Conservation (phyloP, 1,284 basidiomycete species). For the Marasmius fiardii region DNA sequence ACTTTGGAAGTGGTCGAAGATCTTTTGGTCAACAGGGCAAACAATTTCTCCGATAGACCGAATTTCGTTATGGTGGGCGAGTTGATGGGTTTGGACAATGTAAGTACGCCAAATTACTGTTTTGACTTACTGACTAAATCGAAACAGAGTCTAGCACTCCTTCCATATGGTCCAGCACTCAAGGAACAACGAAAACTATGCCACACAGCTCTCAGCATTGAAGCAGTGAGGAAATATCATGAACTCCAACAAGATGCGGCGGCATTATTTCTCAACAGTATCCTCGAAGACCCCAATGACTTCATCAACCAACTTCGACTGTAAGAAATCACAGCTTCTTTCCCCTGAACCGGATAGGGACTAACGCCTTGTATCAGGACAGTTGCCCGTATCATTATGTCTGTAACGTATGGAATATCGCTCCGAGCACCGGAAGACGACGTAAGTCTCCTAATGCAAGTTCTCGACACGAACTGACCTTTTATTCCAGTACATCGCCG, state of each 20-base stretch:
- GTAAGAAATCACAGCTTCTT: slow-evolving; percentile 11
- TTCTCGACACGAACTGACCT: too few relatives aligned
- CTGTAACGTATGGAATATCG: slow-evolving; percentile 24
- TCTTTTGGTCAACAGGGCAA: not conserved
- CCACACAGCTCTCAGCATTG: slow-evolving; percentile 21
- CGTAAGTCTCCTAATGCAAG: too few relatives aligned
- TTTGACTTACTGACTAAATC: not conserved
- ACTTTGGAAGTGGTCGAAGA: slow-evolving; percentile 2
- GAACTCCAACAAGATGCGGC: slow-evolving; percentile 23
- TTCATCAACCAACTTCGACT: slow-evolving; percentile 4
- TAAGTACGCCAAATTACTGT: not conserved
- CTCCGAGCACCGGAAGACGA: slow-evolving; percentile 18
- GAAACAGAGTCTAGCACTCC: slow-evolving; percentile 1
- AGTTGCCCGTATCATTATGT: slow-evolving; percentile 22
- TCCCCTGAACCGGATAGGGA: slow-evolving; percentile 14
- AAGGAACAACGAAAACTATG: slow-evolving; percentile 23
- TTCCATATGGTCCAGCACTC: slow-evolving; percentile 22
- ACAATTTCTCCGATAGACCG: slow-evolving; percentile 4
- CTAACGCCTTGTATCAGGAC: slow-evolving; percentile 14
- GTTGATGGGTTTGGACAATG: slow-evolving; percentile 4
- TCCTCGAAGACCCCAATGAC: slow-evolving; percentile 18
- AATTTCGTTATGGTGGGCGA: slow-evolving; percentile 7
- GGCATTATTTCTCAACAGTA: slow-evolving; percentile 12
- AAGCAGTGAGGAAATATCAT: slow-evolving; percentile 25
- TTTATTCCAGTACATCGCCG: slow-evolving; percentile 18